Base-by-base conservation (phyloP, 169 alveolate genomes). In the Pseudocohnilembus persalinus region DNA sequence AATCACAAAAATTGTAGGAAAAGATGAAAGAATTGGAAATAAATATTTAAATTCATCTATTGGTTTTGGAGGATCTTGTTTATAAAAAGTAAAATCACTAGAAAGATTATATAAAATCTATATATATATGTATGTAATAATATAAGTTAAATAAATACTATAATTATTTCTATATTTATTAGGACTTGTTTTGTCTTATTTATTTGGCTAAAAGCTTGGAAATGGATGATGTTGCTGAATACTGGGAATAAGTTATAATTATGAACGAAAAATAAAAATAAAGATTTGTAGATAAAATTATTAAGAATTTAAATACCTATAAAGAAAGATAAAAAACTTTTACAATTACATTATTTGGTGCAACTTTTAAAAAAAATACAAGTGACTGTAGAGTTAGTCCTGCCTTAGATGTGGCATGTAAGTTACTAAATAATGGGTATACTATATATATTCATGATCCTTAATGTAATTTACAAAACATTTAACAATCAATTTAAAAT, bases 11-110 rank as follows among this genome's bases (percentile, higher is more conserved):
- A 74, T 82, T 34, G 73, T 85, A 16, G 89, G 83, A 75, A 28
- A 35, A 64, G 89, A 88, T 68, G 73, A 72, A 0, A 95, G 99
- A 85, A 95, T 97, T 35, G 98, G 98, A 20, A 92, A 87, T n/a
- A 90, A 94, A 74, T 97, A 92, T 83, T 90, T 98, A 35, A 87
- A 90, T 26, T 91, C 98, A 29, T 93, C 98, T 0, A 91, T 96
- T 34, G 99, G 98, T 30, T 97, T 98, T 83, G 99, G 99, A 65
- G 99, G 99, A 29, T 95, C 98, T 27, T 98, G 99, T 88, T 96
- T 98, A 76, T 94, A 95, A 84, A 98, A 97, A 83, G 84, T 79
- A 49, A 6, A 0, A 76, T 73, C 74, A 31, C 74, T 31, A 72
- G 82, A 74, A 76, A 83, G 73, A 34, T 73, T 31, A 29, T 73